phyloP scores from a whole-genome alignment of 768 basidiomycete genomes.

The Rhizopogon roseolus region DNA sequence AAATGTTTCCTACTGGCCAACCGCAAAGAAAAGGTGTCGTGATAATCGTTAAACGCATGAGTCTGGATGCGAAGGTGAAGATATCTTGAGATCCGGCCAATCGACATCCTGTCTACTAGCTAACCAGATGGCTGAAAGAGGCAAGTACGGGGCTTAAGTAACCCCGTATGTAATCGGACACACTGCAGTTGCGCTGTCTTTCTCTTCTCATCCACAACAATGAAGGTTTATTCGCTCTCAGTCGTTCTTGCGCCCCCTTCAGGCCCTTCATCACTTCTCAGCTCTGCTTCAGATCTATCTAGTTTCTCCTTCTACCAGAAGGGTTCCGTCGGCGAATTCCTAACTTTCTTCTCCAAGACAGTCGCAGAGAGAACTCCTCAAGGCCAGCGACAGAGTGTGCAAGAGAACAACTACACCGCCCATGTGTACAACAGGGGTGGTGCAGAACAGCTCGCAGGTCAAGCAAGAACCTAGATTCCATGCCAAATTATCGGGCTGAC shows the following conservation, averaged over 20 bases:
- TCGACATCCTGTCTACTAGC: too few relatives aligned
- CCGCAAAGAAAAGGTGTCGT: constrained; percentile 36
- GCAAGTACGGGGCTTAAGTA: not conserved
- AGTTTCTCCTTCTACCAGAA: constrained; percentile 94
- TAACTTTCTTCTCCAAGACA: constrained; percentile 91
- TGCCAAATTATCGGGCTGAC: not conserved
- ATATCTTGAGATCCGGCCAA: constrained; percentile 19
- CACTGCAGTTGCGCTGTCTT: not conserved
- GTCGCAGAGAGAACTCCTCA: constrained; percentile 83
- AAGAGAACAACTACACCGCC: constrained; percentile 90
- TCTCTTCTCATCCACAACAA: constrained; percentile 27
- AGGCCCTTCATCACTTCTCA: constrained; percentile 59
- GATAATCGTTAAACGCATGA: constrained; percentile 41
- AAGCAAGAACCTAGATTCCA: constrained; percentile 15
- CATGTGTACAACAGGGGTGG: constrained; percentile 92
- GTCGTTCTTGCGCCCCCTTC: constrained; percentile 64
- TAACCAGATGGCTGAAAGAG: too few relatives aligned
- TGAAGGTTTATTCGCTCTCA: constrained; percentile 88
- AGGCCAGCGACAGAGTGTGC: constrained; percentile 89
- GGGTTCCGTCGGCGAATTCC: constrained; percentile 84
- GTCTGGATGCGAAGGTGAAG: constrained; percentile 39
- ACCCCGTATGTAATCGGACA: not conserved
- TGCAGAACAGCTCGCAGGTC: constrained; percentile 81
- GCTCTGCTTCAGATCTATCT: constrained; percentile 72
- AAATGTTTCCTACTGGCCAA: constrained; percentile 29